These are phyloP conservation scores for Papiliotrema fonsecae DNA, from an alignment of 1,284 basidiomycete species.

Conservation along the genomic window DNA sequence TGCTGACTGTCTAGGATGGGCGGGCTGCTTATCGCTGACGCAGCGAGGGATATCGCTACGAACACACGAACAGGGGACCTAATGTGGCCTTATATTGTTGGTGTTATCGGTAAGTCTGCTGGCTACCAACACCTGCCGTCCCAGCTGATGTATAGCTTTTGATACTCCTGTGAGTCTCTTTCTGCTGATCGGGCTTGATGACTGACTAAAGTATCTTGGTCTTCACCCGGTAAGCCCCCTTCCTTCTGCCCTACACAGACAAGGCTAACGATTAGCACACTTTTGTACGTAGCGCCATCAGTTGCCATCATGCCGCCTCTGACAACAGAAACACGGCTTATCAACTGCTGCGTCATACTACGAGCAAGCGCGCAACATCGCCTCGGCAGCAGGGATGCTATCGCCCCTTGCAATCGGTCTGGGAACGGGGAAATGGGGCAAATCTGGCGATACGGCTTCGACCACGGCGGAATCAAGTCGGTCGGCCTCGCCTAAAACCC, in stretches of 20 bases:
- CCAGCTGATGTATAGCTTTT: conserved; percentile 57
- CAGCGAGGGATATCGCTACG: conserved; percentile 64
- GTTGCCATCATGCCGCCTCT: background rate
- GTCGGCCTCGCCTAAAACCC: background rate
- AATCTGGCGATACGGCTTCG: background rate
- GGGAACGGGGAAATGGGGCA: conserved; percentile 44
- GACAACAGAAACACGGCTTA: conserved; percentile 62
- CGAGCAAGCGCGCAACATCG: conserved; percentile 57
- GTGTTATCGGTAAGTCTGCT: conserved; percentile 29
- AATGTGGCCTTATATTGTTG: conserved; percentile 46
- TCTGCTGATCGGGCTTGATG: background rate
- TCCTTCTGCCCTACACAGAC: background rate
- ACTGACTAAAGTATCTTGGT: conserved; percentile 64
- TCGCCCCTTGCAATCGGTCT: conserved; percentile 53
- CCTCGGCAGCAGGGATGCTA: conserved; percentile 54
- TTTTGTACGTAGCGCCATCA: conserved; percentile 22
- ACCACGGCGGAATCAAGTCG: background rate
- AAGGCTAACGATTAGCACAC: conserved; percentile 27
- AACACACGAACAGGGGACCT: conserved; percentile 31
- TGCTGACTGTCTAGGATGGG: too few species aligned
- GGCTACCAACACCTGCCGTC: background rate
- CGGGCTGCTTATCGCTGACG: conserved; percentile 78
- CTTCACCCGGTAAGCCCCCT: conserved; percentile 60
- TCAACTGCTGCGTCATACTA: conserved; percentile 71
- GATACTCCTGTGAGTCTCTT: conserved; percentile 72